A percentile compares a stretch with the other conserved stretches of the same genome.
phyloP scores from a whole-genome alignment of 805 yeast species.

The Lipomyces yamanashiensis region DNA sequence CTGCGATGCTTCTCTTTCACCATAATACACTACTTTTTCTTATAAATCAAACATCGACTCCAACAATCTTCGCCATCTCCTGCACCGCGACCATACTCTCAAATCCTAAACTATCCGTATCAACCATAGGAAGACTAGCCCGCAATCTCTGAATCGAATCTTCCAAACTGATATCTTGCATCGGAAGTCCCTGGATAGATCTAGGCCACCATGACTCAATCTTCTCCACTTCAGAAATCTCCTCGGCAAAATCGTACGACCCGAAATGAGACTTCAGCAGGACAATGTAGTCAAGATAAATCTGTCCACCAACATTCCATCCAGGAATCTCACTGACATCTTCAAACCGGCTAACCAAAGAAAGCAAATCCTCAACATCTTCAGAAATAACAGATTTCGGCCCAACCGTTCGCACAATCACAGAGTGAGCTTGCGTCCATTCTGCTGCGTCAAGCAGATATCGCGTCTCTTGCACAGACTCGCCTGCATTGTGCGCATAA shows the following conservation, averaged over 20 bases:
- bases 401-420: slow-evolving; percentile 64
- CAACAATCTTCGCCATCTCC: slow-evolving; percentile 33
- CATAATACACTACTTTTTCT: background rate
- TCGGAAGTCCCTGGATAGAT: slow-evolving; percentile 24
- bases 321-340: slow-evolving; percentile 35
- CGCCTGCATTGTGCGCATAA: slow-evolving; percentile 54
- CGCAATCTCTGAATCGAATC: slow-evolving; percentile 22
- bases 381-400: slow-evolving; percentile 70
- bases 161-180: slow-evolving; percentile 9
- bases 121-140: slow-evolving; percentile 17
- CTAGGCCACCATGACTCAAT: slow-evolving; percentile 29
- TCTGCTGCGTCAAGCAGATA: slow-evolving; percentile 65
- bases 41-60: slow-evolving; percentile 24
- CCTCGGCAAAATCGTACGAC: background rate
- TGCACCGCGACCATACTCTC: slow-evolving; percentile 28
- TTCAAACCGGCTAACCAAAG: slow-evolving; percentile 38
- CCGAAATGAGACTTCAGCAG: slow-evolving; percentile 18
- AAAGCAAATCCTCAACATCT: slow-evolving; percentile 38
- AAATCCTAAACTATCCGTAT: slow-evolving; percentile 18
- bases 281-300: slow-evolving; percentile 45
- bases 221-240: background rate
- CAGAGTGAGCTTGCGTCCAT: slow-evolving; percentile 66
- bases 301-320: slow-evolving; percentile 47
- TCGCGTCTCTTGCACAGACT: slow-evolving; percentile 63
- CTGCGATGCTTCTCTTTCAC: background rate